Evolutionary conservation across 2,329 filamentous ascomycete species (phyloP).

Genomic region (Exophiala aquamarina): DNA sequence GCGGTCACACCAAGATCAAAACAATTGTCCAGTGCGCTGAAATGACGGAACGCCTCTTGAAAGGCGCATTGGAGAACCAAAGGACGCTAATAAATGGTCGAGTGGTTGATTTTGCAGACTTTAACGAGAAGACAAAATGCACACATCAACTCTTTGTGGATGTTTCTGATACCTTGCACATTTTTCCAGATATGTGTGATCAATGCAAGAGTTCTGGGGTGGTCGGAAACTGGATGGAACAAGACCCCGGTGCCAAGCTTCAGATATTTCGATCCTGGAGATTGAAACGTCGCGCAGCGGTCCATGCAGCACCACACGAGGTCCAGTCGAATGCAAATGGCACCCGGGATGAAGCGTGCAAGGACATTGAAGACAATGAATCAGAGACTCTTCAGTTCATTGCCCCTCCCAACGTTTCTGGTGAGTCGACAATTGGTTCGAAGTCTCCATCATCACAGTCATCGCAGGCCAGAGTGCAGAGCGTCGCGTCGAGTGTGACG

Average conservation of each 20-base stretch:
- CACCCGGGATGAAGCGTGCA: neutral
- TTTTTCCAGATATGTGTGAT: slow-evolving; percentile 20
- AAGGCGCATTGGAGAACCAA: neutral
- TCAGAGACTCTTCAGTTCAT: slow-evolving; percentile 4
- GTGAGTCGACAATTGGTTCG: no score
- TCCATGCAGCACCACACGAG: neutral
- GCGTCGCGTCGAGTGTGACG: slow-evolving; percentile 5
- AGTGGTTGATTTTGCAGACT: no score
- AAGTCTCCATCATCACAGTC: neutral
- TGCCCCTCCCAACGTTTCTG: neutral
- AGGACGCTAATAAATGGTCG: no score
- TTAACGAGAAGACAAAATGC: no score
- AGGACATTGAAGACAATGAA: neutral
- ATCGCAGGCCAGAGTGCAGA: neutral
- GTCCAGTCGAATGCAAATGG: neutral
- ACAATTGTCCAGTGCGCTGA: slow-evolving; percentile 22
- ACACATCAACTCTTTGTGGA: slow-evolving; percentile 9
- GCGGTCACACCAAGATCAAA: slow-evolving; percentile 23
- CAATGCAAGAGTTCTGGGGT: slow-evolving; percentile 15
- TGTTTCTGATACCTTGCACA: slow-evolving; percentile 13
- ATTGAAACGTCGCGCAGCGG: no score
- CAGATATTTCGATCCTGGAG: slow-evolving; percentile 17
- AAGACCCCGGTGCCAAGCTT: slow-evolving; percentile 17
- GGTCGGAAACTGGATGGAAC: slow-evolving; percentile 14
- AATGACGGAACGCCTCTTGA: slow-evolving; percentile 16